phyloP scores from a whole-genome alignment of 139 green algal species.

The Pseudopediastrum boryanum region DNA sequence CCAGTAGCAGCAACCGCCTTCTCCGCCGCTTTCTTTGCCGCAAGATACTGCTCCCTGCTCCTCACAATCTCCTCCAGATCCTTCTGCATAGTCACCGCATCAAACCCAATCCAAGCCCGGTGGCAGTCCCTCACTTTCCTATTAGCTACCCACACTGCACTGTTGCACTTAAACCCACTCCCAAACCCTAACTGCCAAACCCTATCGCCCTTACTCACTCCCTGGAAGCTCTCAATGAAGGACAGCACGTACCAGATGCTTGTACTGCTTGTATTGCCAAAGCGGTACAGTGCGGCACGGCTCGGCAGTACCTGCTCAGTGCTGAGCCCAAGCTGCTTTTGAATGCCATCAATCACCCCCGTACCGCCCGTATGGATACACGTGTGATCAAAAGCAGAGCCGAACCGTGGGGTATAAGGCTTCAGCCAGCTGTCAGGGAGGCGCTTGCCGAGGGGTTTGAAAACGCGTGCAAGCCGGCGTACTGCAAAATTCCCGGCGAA shows the following conservation, averaged over 20 bases:
- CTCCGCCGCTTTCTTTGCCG: no score
- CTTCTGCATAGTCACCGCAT: no score
- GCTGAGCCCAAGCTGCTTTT: slow-evolving; percentile 85
- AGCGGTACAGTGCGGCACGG: slow-evolving; percentile 78
- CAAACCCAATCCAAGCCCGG: no score
- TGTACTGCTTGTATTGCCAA: slow-evolving; percentile 82
- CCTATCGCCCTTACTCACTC: slow-evolving; percentile 66
- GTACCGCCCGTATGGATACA: slow-evolving; percentile 97
- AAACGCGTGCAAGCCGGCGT: slow-evolving; percentile 74
- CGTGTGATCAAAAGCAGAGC: slow-evolving; percentile 94
- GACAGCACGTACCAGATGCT: slow-evolving; percentile 81
- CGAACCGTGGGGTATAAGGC: slow-evolving; percentile 97
- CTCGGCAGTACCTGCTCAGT: slow-evolving; percentile 67
- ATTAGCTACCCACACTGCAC: slow-evolving; percentile 82
- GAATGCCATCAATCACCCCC: slow-evolving; percentile 92
- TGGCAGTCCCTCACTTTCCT: no score
- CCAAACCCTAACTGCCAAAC: slow-evolving; percentile 95
- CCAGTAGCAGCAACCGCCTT: no score
- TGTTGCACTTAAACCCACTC: slow-evolving; percentile 96
- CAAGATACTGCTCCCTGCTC: no score
- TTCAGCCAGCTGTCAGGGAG: slow-evolving; percentile 18
- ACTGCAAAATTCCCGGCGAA: slow-evolving; percentile 91
- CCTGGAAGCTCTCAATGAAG: slow-evolving; percentile 76
- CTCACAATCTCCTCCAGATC: no score
- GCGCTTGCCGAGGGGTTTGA: background rate